Evolutionary conservation across 176 grass and related monocot species (phyloP), one percentile per base, ranked within the genome.

Genomic region (Thalia dealbata): DNA sequence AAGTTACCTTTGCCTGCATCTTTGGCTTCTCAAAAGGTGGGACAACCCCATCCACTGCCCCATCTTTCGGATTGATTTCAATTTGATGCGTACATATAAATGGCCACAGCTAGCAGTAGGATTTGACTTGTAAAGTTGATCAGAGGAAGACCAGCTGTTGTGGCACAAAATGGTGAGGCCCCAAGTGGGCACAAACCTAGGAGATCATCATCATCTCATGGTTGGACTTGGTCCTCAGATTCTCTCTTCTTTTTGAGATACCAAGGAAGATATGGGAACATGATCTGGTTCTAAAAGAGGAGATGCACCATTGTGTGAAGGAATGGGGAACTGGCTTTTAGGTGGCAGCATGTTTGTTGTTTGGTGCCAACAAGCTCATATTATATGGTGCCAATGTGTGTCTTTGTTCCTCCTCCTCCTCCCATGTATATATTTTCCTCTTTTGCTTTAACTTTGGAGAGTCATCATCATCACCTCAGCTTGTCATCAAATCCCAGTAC

Each of bases 191-290:
- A 58, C 54, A 6, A 8, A 58, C 21, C 16, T n/a, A 58, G 6
- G 21, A 58, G 21, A 18, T n/a, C 21, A 58, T n/a, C 18, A 55
- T 32, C 71, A 73, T 19, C 25, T 54, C 29, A 64, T 24, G 60
- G 4, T 21, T 48, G 7, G 41, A 51, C 24, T 76, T 26, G 42
- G 15, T 38, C 11, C 23, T 41, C 42, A 19, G 58, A 76, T 63
- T 29, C 60, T 62, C 0, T 21, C 22, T 1, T 75, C 44, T 75
- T 82, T 85, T 75, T 24, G 29, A 44, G 67, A 54, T 84, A 25
- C 50, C 81, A 75, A 79, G 71, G 69, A 81, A 79, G 88, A 84
- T 86, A 81, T 63, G 81, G 43, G 64, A 81, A 55, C 13, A 65
- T 50, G 28, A 61, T 81, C 54, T 75, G 21, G 61, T 19, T 43